Evolutionary conservation across 306 rosid species (phyloP), one percentile per base, ranked within the genome.

Genomic region (Comarum palustre): DNA sequence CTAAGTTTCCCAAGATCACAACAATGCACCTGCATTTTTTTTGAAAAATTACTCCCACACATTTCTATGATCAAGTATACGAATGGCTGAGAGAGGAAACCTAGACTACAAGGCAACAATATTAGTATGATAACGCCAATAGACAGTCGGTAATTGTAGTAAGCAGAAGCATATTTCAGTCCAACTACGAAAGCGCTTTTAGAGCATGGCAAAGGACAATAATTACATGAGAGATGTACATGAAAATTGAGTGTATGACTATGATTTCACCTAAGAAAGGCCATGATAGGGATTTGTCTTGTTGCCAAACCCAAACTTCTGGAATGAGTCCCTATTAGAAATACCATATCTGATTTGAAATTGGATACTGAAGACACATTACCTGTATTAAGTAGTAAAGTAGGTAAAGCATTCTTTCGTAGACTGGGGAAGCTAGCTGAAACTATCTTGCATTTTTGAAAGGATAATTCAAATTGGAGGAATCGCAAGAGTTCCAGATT

Each of bases 1-100:
- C 0, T 10, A 41, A 41, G 45, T 41, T 41, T 41, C 76, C 72
- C 75, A 9, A 38, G 63, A 72, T 72, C 75, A 75, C 46, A 72
- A 75, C 41, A 83, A 77, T 50, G 83, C 78, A 61, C 76, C 72
- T 50, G 71, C 72, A 54, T 62, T 66, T 34, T 48, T 74, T 68
- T 58, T 14, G 65, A 46, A 27, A 52, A 66, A 64, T 77, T 34
- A 66, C 77, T 69, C 52, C 84, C 87, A 87, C 89, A 70, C 52
- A 69, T 57, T 60, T 76, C 71, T 70, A 68, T 75, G 84, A 79
- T 72, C 65, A 80, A 66, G 38, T 65, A 75, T 41, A 48, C 29
- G 15, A 42, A 76, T 82, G 84, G 82, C 58, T 83, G 72, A 80
- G 54, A 73, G 65, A 70, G 69, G 66, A 73, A 73, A 75, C 81